These are phyloP conservation scores for Salicornia ramosissima DNA, from an alignment of 148 eudicot genomes.

Conservation along the genomic window DNA sequence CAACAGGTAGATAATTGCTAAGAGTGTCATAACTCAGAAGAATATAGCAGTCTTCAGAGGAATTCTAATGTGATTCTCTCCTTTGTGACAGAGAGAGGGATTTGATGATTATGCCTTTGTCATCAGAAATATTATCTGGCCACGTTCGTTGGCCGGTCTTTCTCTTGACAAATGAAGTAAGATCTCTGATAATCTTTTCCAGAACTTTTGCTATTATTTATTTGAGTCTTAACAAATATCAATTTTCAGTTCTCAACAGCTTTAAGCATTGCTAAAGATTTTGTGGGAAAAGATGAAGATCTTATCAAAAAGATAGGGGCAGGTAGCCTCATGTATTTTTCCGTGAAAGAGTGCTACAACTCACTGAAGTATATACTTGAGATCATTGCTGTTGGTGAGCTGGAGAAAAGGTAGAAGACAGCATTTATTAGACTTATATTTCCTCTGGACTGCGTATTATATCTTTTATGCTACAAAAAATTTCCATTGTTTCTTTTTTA, in stretches of 20 bases:
- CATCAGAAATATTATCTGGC: constrained; percentile 68
- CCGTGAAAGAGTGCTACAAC: constrained; percentile 83
- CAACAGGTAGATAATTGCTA: constrained; percentile 51
- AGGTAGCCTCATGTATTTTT: constrained; percentile 67
- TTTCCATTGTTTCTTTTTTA: background rate
- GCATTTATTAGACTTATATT: constrained; percentile 15
- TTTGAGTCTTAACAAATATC: constrained; percentile 8
- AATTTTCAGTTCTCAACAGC: constrained; percentile 64
- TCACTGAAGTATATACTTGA: constrained; percentile 69
- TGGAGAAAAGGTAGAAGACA: constrained; percentile 68
- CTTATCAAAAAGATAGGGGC: constrained; percentile 56
- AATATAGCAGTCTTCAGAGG: background rate
- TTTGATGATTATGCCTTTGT: constrained; percentile 78
- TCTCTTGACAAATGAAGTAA: constrained; percentile 90
- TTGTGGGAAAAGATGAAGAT: constrained; percentile 62
- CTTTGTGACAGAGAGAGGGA: constrained; percentile 77
- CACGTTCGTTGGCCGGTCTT: constrained; percentile 87
- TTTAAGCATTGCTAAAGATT: constrained; percentile 70
- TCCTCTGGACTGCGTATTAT: background rate
- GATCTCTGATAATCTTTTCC: background rate
- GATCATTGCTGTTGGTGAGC: constrained; percentile 69
- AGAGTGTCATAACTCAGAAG: background rate
- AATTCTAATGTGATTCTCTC: background rate
- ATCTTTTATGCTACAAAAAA: background rate
- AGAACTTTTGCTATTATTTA: background rate